Evolutionary conservation across 306 rosid species (phyloP), one percentile per base, ranked within the genome.

Genomic region (Lathyrus sativus): DNA sequence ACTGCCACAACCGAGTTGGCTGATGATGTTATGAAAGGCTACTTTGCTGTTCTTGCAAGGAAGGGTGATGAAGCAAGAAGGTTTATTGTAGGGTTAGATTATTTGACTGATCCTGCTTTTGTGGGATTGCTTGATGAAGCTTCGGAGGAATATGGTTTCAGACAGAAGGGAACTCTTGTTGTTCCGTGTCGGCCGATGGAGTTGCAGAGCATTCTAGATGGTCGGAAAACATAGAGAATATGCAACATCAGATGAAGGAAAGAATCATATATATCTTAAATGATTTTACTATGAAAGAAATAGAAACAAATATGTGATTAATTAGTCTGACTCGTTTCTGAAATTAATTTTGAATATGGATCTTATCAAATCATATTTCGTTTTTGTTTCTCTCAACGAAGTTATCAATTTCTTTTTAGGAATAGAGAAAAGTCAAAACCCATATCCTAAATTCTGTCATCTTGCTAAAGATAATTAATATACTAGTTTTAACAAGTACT

Each of bases 171-270:
- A 19, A 19, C 22, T 19, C 22, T 19, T 19, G 22, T 19, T 19
- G 22, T 19, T 0, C 22, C 22, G 22, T 19, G 22, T 28, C 38
- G 31, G 12, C 90, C 90, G n/a, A 77, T 65, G 6, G 89, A 86
- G 7, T 48, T 89, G 4, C 85, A 74, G 61, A 83, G 74, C 35
- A 85, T 89, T 71, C 67, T 89, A 8, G 84, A 81, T 54, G 35
- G 60, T 54, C 37, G 37, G 37, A 54, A 54, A 54, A 2, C 33
- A 24, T 11, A 50, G 7, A 50, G 57, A 44, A 44, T 14, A 44
- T 5, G 13, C 6, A 3, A 43, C 48, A 39, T 3, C 3, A 11
- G 15, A 43, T 12, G 49, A 11, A 11, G 6, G 4, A 48, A 15
- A 48, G 10, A 19, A 48, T 48, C 53, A 19, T 19, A 19, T 19